Evolutionary conservation across 148 eudicot species (phyloP).

Genomic region (Silene uniflora): DNA sequence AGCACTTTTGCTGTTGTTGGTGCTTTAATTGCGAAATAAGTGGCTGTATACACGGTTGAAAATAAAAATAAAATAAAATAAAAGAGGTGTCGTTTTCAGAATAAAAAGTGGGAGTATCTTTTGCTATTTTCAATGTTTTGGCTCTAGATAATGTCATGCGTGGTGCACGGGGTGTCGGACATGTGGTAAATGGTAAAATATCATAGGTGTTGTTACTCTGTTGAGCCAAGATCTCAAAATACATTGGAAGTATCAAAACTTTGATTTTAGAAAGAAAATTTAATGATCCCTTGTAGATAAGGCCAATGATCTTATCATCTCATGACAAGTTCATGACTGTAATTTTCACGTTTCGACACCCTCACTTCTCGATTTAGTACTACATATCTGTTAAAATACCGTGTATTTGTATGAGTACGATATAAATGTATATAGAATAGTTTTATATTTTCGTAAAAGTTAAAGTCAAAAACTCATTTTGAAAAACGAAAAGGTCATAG

Average conservation of each 20-base stretch:
- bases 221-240: not conserved
- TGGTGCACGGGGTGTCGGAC: slow-evolving; percentile 15
- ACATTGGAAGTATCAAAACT: not conserved
- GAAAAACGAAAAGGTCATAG: no score
- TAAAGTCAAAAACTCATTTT: no score
- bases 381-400: no score
- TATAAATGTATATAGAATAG: no score
- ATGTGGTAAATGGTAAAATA: not conserved
- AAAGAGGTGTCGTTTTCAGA: slow-evolving; percentile 18
- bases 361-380: no score
- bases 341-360: no score
- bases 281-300: not conserved
- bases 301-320: not conserved
- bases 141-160: slow-evolving; percentile 8
- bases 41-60: not conserved
- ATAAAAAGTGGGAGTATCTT: slow-evolving; percentile 8
- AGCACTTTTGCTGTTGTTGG: not conserved
- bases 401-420: no score
- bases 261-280: not conserved
- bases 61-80: not conserved
- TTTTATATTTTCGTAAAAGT: no score
- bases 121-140: slow-evolving; percentile 19
- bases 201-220: not conserved
- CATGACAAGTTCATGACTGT: no score
- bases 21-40: no score